Evolutionary conservation across 805 yeast species (phyloP), one percentile per base, ranked within the genome.

Genomic region (Kluyveromyces wickerhamii): DNA sequence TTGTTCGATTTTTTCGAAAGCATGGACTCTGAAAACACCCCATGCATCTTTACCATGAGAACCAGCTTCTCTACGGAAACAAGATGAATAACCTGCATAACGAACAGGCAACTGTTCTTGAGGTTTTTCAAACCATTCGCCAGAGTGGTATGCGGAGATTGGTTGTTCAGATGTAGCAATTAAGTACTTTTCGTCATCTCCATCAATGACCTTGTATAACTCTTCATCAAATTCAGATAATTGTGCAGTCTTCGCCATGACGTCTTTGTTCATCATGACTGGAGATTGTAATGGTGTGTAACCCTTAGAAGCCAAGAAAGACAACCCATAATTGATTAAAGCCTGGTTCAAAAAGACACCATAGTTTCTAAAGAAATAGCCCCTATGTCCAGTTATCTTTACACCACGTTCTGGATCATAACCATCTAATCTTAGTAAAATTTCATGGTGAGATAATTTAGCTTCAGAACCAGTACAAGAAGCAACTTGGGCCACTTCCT

Each of bases 161-260:
- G 98, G 98, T 71, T 92, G 98, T 69, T 92, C 98, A 28, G 96
- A 87, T 39, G 98, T 92, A 45, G 98, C 98, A 68, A 92, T 86
- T 62, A 92, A 73, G 60, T 92, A 92, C 69, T 89, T 92, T 67
- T 92, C 98, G 57, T 89, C 98, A 32, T 81, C 88, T 58, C 98
- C 98, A 59, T 92, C 98, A 32, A 84, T 66, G 39, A 92, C 97
- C 67, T 92, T 92, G 71, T 92, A 92, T 54, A 92, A 72, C 66
- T 92, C 98, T 71, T 92, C 98, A 63, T 92, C 98, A 52, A 92
- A 92, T 58, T 92, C 88, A 23, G 96, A 87, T 60, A 92, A 77
- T 68, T 92, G 98, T 7, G 98, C 98, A 48, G 98, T 92, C 67
- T 85, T 88, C 49, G 97, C 97, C 98, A 92, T 92, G 38, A 87